These are phyloP conservation scores for Rubia tinctorum DNA, from an alignment of 305 asterid species.

Conservation along the genomic window DNA sequence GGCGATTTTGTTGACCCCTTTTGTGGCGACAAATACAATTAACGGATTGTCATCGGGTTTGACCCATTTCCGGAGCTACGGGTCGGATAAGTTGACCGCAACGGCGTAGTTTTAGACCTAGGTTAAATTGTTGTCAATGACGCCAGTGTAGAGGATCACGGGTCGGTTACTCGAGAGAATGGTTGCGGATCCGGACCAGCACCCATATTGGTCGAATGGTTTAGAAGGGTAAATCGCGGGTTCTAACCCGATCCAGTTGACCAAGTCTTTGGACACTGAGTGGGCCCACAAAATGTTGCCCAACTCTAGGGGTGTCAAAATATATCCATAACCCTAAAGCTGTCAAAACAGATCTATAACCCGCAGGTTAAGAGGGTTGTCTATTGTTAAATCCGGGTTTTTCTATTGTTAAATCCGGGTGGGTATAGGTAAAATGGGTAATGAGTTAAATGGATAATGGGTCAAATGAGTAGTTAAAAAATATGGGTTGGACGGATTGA, in stretches of 20 bases:
- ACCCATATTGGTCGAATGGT: constrained; percentile 32
- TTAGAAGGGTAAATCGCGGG: constrained; percentile 36
- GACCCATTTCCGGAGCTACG: constrained; percentile 35
- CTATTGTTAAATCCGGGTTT: too few relatives aligned
- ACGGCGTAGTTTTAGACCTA: constrained; percentile 45
- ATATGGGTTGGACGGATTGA: too few relatives aligned
- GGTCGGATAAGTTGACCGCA: constrained; percentile 35
- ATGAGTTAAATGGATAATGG: too few relatives aligned
- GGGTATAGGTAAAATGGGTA: too few relatives aligned
- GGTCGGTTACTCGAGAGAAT: constrained; percentile 34
- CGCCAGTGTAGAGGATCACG: constrained; percentile 39
- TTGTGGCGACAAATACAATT: constrained; percentile 15
- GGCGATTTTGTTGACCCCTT: constrained; percentile 13
- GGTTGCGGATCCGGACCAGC: constrained; percentile 53
- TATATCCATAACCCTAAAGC: too few relatives aligned
- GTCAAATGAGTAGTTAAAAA: too few relatives aligned
- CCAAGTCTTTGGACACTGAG: constrained; percentile 38
- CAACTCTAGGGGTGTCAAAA: too few relatives aligned
- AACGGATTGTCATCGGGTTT: constrained; percentile 40
- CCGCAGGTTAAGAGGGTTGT: too few relatives aligned
- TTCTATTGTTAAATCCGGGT: too few relatives aligned
- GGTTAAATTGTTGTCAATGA: constrained; percentile 25
- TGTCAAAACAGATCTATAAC: too few relatives aligned
- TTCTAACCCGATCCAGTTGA: constrained; percentile 32
- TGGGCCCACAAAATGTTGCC: constrained; percentile 49